phyloP scores from a whole-genome alignment of 2,329 filamentous ascomycete species.

The Fusarium verrucosum region DNA sequence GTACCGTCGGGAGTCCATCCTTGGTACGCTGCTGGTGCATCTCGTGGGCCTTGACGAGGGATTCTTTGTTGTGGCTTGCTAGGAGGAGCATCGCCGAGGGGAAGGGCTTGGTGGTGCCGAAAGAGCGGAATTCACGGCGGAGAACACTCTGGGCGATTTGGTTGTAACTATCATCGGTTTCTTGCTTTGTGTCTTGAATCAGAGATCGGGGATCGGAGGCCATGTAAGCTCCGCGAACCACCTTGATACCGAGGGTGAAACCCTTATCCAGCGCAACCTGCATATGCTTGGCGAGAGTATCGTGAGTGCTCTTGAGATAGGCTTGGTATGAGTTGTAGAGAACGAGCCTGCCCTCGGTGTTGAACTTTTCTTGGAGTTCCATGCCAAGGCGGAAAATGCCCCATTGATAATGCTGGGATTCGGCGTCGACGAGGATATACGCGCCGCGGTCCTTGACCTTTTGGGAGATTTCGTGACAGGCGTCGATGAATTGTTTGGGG shows the following conservation, averaged over 20 bases:
- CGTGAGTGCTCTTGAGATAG: conserved; percentile 61
- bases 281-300: conserved; percentile 57
- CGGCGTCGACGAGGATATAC: conserved; percentile 58
- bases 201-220: conserved; percentile 57
- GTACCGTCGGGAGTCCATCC: conserved; percentile 45
- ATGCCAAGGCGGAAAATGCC: conserved; percentile 50
- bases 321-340: conserved; percentile 65
- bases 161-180: conserved; percentile 63
- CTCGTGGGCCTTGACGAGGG: conserved; percentile 54
- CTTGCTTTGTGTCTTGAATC: conserved; percentile 63
- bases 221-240: conserved; percentile 67
- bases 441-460: conserved; percentile 52
- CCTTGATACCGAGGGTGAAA: conserved; percentile 65
- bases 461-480: conserved; percentile 52
- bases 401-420: conserved; percentile 56
- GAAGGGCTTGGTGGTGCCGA: conserved; percentile 53
- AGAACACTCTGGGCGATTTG: conserved; percentile 58
- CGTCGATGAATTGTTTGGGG: conserved; percentile 54
- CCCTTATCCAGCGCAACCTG: conserved; percentile 54
- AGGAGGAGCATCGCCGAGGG: conserved; percentile 60
- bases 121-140: conserved; percentile 51
- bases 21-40: conserved; percentile 56
- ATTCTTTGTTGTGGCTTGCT: conserved; percentile 61
- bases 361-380: conserved; percentile 52
- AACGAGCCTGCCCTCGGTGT: conserved; percentile 49